Base-by-base conservation (phyloP, 2,329 filamentous ascomycete genomes). In the Penicillium oxalicum region DNA sequence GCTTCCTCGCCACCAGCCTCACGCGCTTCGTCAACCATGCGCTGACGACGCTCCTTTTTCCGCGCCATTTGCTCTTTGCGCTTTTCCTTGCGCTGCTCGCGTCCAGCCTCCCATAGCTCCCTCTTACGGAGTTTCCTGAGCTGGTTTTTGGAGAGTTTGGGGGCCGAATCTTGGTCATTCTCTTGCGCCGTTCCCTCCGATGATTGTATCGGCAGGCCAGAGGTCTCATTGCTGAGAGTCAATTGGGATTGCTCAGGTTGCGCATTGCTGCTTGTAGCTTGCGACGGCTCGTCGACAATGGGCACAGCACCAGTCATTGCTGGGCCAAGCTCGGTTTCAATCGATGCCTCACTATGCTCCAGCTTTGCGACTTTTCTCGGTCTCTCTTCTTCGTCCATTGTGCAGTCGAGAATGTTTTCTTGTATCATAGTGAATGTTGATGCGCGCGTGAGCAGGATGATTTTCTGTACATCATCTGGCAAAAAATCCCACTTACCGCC, bases 141-240 rank as follows among this genome's bases (percentile, higher is more conserved):
- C 59, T 91, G 86, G 61, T 85, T 94, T 63, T 97, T 97, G 13
- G 91, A 95, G 44, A 96, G 57, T 34, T 68, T 53, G 9, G 59
- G 56, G 6, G 54, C 45, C 2, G 44, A 47, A 4, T 50, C 49
- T 2, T 57, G 52, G 8, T 45, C 27, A 8, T 9, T 48, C 8
- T 56, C 44, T 6, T 44, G 13, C 2, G 3, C 27, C 1, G 18
- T 8, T 2, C 13, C 32, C 18, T 43, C 29, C 12, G 24, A 24
- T 32, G 29, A 32, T 11, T 32, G 29, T 11, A 4, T 5, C 5
- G 29, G 29, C 29, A 32, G 11, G 29, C 11, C 11, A 11, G 4
- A 7, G 11, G 29, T 32, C 4, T 32, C 29, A 3, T 32, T 39
- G 26, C 7, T 28, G 13, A 34, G 48, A 28, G 37, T 51, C 48